Conservation (phyloP, 1,139 yeast genomes). For the Diutina sp. region DNA sequence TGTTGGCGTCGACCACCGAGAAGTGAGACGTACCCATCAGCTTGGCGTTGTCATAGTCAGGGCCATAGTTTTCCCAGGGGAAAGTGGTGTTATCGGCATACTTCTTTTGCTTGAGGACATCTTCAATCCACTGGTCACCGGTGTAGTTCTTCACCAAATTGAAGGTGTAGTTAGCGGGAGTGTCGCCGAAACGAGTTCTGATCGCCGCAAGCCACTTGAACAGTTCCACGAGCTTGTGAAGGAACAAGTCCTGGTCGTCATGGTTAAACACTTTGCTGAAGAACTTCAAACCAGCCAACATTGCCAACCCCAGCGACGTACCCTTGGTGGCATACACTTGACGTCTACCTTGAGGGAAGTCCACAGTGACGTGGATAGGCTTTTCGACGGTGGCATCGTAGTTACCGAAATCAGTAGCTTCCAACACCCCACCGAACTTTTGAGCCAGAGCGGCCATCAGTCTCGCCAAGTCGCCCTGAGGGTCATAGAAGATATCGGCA, state of each 20-base stretch:
- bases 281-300: conserved; percentile 62
- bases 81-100: conserved; percentile 43
- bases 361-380: conserved; percentile 33
- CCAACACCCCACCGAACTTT: conserved; percentile 48
- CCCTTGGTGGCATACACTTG: conserved; percentile 63
- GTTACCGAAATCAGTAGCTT: conserved; percentile 45
- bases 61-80: conserved; percentile 64
- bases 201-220: conserved; percentile 93
- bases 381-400: conserved; percentile 44
- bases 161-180: conserved; percentile 9
- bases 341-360: conserved; percentile 25
- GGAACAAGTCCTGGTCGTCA: conserved; percentile 14
- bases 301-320: conserved; percentile 74
- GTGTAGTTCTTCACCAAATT: conserved; percentile 19
- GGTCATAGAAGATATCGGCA: conserved; percentile 69
- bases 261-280: conserved; percentile 15
- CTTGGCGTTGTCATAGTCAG: conserved; percentile 60
- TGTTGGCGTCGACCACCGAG: conserved; percentile 56
- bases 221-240: conserved; percentile 67
- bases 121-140: conserved; percentile 39
- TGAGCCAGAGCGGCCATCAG: conserved; percentile 33
- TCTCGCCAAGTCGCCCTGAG: conserved; percentile 57
- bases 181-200: conserved; percentile 72
- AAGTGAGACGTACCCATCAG: conserved; percentile 88
- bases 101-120: conserved; percentile 29